Percentiles rank a stretch among this genome's conserved stretches.
Conservation (phyloP, 768 basidiomycete genomes). For the Leucogyrophana mollusca region DNA sequence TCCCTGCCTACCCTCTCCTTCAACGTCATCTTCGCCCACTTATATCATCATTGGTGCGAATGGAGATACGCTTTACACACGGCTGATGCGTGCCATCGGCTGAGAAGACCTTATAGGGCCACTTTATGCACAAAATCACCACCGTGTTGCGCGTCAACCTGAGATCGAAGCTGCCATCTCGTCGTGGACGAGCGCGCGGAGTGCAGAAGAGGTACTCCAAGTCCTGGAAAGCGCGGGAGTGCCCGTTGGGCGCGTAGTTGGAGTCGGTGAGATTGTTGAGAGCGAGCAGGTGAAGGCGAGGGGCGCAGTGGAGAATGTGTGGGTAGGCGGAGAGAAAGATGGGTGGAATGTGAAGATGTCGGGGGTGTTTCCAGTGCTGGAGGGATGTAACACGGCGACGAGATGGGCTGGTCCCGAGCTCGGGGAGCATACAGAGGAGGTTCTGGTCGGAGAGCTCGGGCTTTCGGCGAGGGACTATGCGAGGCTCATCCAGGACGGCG, state of each 20-base stretch:
- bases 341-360: slow-evolving; percentile 71
- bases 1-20: slow-evolving; percentile 52
- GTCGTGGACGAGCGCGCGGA: slow-evolving; percentile 52
- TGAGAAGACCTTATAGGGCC: slow-evolving; percentile 61
- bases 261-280: slow-evolving; percentile 62
- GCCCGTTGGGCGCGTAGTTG: slow-evolving; percentile 63
- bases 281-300: slow-evolving; percentile 54
- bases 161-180: slow-evolving; percentile 64
- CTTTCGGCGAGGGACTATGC: slow-evolving; percentile 35
- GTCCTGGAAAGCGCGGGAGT: slow-evolving; percentile 52
- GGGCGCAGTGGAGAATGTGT: slow-evolving; percentile 58
- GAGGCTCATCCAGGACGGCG: slow-evolving; percentile 36
- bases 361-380: slow-evolving; percentile 59
- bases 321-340: slow-evolving; percentile 38
- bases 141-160: slow-evolving; percentile 39
- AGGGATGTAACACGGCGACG: slow-evolving; percentile 56
- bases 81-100: slow-evolving; percentile 60
- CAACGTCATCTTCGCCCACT: slow-evolving; percentile 39
- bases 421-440: slow-evolving; percentile 56
- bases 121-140: slow-evolving; percentile 41
- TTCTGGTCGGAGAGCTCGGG: slow-evolving; percentile 44
- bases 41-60: slow-evolving; percentile 76
- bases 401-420: slow-evolving; percentile 70
- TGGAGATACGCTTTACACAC: slow-evolving; percentile 66
- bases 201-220: slow-evolving; percentile 52